Percentiles rank a stretch among this genome's conserved stretches.
Conservation (phyloP, 495 filamentous ascomycete genomes). For the Parmelia sp. region DNA sequence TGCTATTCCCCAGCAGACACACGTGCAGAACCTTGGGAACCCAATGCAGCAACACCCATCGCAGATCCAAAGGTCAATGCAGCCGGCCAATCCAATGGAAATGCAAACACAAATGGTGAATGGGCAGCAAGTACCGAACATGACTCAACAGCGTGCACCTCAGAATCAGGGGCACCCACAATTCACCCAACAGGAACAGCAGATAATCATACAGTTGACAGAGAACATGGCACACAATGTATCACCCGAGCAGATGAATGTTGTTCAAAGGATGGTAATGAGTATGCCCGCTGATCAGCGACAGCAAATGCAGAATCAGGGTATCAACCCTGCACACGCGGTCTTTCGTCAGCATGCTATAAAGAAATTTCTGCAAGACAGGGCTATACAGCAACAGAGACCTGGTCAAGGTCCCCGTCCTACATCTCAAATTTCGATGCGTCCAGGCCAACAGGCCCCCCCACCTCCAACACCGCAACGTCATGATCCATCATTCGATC, state of each 20-base stretch:
- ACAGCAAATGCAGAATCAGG: constrained; percentile 25
- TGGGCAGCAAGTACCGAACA: constrained; percentile 19
- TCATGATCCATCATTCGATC: constrained; percentile 48
- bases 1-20: constrained; percentile 7
- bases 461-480: constrained; percentile 26
- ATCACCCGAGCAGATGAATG: constrained; percentile 15
- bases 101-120: constrained; percentile 20
- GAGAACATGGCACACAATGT: constrained; percentile 6
- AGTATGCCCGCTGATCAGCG: constrained; percentile 44
- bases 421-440: constrained; percentile 16
- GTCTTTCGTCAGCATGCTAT: constrained; percentile 5
- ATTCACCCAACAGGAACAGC: constrained; percentile 38
- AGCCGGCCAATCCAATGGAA: constrained; percentile 9
- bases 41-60: not conserved
- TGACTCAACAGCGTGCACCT: constrained; percentile 16
- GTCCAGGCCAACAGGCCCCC: constrained; percentile 15
- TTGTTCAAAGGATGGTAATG: constrained; percentile 27
- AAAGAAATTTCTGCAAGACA: constrained; percentile 5
- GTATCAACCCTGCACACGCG: constrained; percentile 10
- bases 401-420: constrained; percentile 15
- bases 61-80: not conserved
- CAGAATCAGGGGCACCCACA: not conserved
- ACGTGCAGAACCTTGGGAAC: not conserved
- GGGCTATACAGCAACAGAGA: constrained; percentile 11
- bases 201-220: constrained; percentile 36